A percentile compares a stretch with the other conserved stretches of the same genome.
These are phyloP conservation scores for Saturnispora kantuleensis DNA, from an alignment of 805 yeast genomes.

Conservation along the genomic window DNA sequence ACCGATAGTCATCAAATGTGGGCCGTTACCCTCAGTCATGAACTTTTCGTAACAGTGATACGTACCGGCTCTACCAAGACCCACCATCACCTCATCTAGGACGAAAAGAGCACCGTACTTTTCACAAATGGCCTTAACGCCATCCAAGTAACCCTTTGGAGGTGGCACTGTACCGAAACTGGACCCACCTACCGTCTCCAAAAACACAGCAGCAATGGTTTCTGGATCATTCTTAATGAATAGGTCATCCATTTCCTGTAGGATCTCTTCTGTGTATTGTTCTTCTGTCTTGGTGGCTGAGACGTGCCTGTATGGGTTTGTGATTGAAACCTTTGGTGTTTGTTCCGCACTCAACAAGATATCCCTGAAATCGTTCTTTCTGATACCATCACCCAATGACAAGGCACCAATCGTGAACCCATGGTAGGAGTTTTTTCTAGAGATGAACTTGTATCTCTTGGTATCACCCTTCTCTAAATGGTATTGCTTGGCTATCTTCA, in stretches of 20 bases:
- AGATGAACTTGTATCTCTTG: conserved; percentile 32
- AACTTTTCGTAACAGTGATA: conserved; percentile 37
- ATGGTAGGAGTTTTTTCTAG: conserved; percentile 38
- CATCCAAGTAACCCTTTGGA: conserved; percentile 36
- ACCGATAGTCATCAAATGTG: conserved; percentile 42
- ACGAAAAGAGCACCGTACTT: conserved; percentile 92
- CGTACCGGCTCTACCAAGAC: conserved; percentile 43
- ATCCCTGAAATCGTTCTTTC: conserved; percentile 27
- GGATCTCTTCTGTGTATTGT: conserved; percentile 28
- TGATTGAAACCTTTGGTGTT: conserved; percentile 23
- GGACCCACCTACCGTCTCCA: conserved; percentile 39
- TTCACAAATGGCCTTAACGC: conserved; percentile 54
- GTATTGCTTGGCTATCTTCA: conserved; percentile 54
- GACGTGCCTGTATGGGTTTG: conserved; percentile 17
- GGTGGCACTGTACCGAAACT: conserved; percentile 36
- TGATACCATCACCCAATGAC: conserved; percentile 31
- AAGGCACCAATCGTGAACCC: conserved; percentile 41
- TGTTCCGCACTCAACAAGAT: conserved; percentile 18
- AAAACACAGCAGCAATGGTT: conserved; percentile 32
- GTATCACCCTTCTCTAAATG: conserved; percentile 34
- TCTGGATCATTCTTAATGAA: conserved; percentile 33
- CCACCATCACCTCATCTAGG: conserved; percentile 80
- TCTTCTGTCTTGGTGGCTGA: conserved; percentile 22
- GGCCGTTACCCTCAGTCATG: conserved; percentile 30
- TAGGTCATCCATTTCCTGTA: conserved; percentile 31